These are phyloP conservation scores for Fomitopsis palustris DNA, from an alignment of 1,284 basidiomycete genomes.

Conservation along the genomic window DNA sequence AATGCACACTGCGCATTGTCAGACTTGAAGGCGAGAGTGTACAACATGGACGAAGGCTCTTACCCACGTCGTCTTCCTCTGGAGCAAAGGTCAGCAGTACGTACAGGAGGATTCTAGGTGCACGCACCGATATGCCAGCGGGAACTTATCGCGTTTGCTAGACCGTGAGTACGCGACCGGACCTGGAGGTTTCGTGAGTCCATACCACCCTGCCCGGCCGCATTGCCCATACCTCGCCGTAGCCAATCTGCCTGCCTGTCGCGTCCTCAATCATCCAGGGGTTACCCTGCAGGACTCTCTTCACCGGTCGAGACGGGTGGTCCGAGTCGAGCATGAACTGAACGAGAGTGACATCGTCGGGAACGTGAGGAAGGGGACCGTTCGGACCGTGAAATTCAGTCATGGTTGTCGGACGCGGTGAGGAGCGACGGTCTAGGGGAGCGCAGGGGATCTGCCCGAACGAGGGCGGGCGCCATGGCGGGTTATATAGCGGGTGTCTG, in stretches of 20 bases:
- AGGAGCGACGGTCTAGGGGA: not conserved
- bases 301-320: slow-evolving; percentile 41
- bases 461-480: not conserved
- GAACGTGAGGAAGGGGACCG: slow-evolving; percentile 41
- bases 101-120: not conserved
- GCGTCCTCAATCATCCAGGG: slow-evolving; percentile 59
- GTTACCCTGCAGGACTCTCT: not conserved
- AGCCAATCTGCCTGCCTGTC: slow-evolving; percentile 40
- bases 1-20: slow-evolving; percentile 21
- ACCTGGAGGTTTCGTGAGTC: slow-evolving; percentile 10
- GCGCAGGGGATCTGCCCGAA: not conserved
- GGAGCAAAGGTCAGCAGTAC: not conserved
- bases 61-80: slow-evolving; percentile 17
- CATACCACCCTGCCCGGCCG: not conserved
- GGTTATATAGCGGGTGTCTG: not conserved
- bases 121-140: slow-evolving; percentile 17
- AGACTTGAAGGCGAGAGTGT: not conserved
- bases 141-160: slow-evolving; percentile 16
- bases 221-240: slow-evolving; percentile 41
- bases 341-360: slow-evolving; percentile 61
- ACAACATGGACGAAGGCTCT: not conserved
- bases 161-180: slow-evolving; percentile 11
- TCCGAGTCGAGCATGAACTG: slow-evolving; percentile 62
- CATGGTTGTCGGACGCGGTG: slow-evolving; percentile 4
- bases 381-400: slow-evolving; percentile 38